Evolutionary conservation across 2,329 filamentous ascomycete genomes (phyloP), one percentile per base, ranked within the genome.

Genomic region (Colletotrichum magnum): DNA sequence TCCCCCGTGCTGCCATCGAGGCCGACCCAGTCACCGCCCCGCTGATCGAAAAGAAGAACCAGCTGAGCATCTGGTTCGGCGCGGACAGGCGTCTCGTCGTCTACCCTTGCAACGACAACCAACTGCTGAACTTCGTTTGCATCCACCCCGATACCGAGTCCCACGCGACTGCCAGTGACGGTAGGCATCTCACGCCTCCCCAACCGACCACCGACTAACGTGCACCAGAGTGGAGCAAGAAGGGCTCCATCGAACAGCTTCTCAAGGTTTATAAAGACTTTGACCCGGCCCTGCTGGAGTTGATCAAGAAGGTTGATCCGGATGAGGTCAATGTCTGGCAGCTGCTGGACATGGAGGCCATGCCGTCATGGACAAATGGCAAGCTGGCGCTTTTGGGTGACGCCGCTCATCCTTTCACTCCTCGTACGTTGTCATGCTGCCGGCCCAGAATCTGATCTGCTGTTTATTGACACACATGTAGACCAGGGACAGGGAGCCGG

Each of bases 391-490:
- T 92, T 0, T 77, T 93, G 0, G 91, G 91, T 0, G 91, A 93
- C 74, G 89, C 91, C 0, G 91, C 89, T 0, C 91, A 93, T 75
- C 90, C 91, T 0, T 92, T 93, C 73, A 79, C 90, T 0, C 91
- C 90, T 15, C 86, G 84, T 86, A 75, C 77, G 82, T 77, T 2
- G 16, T 4, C 4, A 26, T 26, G n/a, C 7, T 36, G 4, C 13
- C 2, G 2, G 2, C 5, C 9, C 6, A 21, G 36, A 6, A 13
- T 18, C 39, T 10, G 32, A 36, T 36, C 2, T 6, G 16, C 15
- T 16, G 16, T 13, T 21, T 39, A 21, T 60, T 64, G 3, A 72
- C 32, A 52, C 12, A 1, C 2, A 24, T 10, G 12, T 39, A 79
- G 77, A 78, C 51, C 88, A 89, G 77, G 89, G 86, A 0, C 89